These are phyloP conservation scores for Gamarada debralockiae DNA, from an alignment of 495 filamentous ascomycete species.

Conservation along the genomic window DNA sequence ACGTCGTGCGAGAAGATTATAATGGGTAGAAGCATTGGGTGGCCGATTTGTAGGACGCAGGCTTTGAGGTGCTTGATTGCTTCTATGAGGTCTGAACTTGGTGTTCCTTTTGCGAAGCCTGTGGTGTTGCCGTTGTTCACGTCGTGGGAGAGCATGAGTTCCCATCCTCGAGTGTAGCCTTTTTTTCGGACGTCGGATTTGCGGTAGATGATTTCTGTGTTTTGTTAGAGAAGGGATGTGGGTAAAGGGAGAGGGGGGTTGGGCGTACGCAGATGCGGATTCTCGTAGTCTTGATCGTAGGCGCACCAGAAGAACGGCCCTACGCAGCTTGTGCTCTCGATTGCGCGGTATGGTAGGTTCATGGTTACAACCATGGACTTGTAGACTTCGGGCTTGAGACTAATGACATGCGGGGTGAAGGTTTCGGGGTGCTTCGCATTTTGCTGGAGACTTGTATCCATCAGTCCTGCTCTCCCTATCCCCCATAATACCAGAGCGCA, in stretches of 20 bases:
- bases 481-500: neutral
- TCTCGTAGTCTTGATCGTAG: conserved; percentile 45
- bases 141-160: conserved; percentile 53
- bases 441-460: conserved; percentile 40
- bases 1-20: conserved; percentile 51
- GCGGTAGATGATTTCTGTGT: conserved; percentile 47
- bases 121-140: conserved; percentile 46
- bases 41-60: conserved; percentile 40
- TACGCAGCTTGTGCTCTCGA: conserved; percentile 46
- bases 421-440: conserved; percentile 47
- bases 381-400: conserved; percentile 36
- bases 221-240: neutral
- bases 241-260: neutral
- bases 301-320: conserved; percentile 55
- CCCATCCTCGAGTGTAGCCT: conserved; percentile 53
- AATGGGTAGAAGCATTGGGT: conserved; percentile 50
- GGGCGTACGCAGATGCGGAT: conserved; percentile 45
- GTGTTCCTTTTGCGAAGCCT: conserved; percentile 51
- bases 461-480: too few relatives aligned
- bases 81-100: conserved; percentile 41
- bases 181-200: conserved; percentile 56
- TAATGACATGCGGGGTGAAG: conserved; percentile 43
- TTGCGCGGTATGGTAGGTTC: conserved; percentile 45
- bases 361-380: conserved; percentile 36
- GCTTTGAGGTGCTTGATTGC: conserved; percentile 40